Base-by-base conservation (phyloP, 768 basidiomycete genomes). In the Amanita inopinata region DNA sequence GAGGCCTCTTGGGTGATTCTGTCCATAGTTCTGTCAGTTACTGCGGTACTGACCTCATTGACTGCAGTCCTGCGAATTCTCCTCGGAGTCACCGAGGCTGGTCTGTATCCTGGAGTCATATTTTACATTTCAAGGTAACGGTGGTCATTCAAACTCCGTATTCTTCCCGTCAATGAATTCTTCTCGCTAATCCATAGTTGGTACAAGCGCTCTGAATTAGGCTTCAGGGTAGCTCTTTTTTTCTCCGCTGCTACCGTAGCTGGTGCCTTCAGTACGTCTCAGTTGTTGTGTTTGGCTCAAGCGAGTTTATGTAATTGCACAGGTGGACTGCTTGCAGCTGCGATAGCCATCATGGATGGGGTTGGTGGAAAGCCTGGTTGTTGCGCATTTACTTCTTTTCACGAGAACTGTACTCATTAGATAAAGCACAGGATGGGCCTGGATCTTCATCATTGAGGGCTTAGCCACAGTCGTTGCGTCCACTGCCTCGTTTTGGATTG, bases 181-280 rank as follows among this genome's bases (percentile, higher is more conserved):
- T 22, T 31, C 24, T 20, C 5, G 25, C 28, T 14, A 7, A 9
- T n/a, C 34, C 27, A 14, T 43, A 83, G 80, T 51, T 90, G 87
- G 84, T 90, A 90, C 59, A 80, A 76, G 53, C 76, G 83, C 19
- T 70, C 75, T 8, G 88, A 91, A 52, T 70, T 83, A 51, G 84
- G 82, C 11, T 66, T 73, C 23, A 76, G 84, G 24, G 64, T 83
- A 17, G 82, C 85, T 0, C 46, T 80, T 11, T 91, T 91, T 64
- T 88, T 87, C 61, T 78, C 80, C 2, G 81, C 84, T 20, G 83
- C 85, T 1, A 88, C 86, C 0, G 67, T 83, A 20, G 76, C 85
- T 3, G 87, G 86, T 17, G 82, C 80, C 10, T 84, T 84, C 58
- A 78, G 81, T 79, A 40, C 39, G 67, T 55, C 33, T 17, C 4